phyloP scores from a whole-genome alignment of 2,329 filamentous ascomycete genomes.

The Periconia macrospinosa region DNA sequence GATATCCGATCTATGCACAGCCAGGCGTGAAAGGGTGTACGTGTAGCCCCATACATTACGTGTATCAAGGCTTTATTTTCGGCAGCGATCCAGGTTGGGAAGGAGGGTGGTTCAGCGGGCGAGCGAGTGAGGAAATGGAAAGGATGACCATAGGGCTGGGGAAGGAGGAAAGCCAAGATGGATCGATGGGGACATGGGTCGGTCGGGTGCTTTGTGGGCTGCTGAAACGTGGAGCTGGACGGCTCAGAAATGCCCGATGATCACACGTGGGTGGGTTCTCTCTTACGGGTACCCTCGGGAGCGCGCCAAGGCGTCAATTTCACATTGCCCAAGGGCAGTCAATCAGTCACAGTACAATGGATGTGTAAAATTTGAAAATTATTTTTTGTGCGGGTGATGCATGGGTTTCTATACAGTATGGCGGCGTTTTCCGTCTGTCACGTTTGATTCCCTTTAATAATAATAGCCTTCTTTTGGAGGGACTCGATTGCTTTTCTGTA shows the following conservation, averaged over 20 bases:
- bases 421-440: too few species aligned
- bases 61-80: constrained; percentile 26
- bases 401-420: too few species aligned
- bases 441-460: too few species aligned
- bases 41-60: constrained; percentile 23
- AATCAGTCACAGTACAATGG: too few species aligned
- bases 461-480: too few species aligned
- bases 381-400: too few species aligned
- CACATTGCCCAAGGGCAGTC: too few species aligned
- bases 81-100: constrained; percentile 9
- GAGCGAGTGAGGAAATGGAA: not conserved
- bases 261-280: constrained; percentile 21
- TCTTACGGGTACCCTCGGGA: constrained; percentile 1
- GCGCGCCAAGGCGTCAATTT: not conserved
- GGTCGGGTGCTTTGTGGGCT: constrained; percentile 9
- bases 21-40: constrained; percentile 29
- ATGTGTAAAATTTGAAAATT: too few species aligned
- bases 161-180: constrained; percentile 5
- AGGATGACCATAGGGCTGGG: constrained; percentile 4
- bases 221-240: constrained; percentile 8
- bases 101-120: constrained; percentile 6
- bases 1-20: constrained; percentile 35
- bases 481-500: too few species aligned
- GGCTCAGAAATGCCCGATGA: constrained; percentile 21
- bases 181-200: constrained; percentile 13